phyloP scores from a whole-genome alignment of 169 alveolate genomes.

The Cryptosporidium bovis region DNA sequence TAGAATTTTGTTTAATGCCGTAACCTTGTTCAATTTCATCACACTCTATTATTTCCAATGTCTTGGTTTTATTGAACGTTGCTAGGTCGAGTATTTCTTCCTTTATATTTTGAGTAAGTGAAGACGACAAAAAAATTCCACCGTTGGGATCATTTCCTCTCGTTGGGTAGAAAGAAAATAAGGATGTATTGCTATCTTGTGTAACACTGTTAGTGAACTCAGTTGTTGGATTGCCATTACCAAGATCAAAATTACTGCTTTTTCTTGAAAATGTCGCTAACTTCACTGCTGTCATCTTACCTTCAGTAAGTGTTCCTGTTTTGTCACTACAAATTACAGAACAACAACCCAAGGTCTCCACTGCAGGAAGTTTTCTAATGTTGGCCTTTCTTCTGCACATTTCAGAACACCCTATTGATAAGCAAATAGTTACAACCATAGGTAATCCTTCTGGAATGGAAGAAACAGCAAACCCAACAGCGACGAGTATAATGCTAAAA shows the following conservation, averaged over 20 bases:
- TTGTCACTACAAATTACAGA: slow-evolving; percentile 97
- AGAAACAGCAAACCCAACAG: slow-evolving; percentile 93
- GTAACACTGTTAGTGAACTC: slow-evolving; percentile 74
- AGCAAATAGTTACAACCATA: slow-evolving; percentile 95
- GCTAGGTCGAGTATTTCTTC: slow-evolving; percentile 51
- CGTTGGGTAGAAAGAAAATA: slow-evolving; percentile 86
- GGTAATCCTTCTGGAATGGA: slow-evolving; percentile 99
- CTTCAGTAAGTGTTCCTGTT: slow-evolving; percentile 98
- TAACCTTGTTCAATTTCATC: background rate
- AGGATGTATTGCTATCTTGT: slow-evolving; percentile 75
- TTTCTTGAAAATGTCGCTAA: slow-evolving; percentile 85
- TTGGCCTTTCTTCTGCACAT: slow-evolving; percentile 94
- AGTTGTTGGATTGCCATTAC: slow-evolving; percentile 77
- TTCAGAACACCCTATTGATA: slow-evolving; percentile 92
- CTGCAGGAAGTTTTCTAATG: slow-evolving; percentile 94
- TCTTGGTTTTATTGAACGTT: slow-evolving; percentile 17
- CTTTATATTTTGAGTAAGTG: slow-evolving; percentile 75
- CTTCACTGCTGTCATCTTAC: slow-evolving; percentile 92
- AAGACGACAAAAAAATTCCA: slow-evolving; percentile 83
- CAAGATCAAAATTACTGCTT: slow-evolving; percentile 74
- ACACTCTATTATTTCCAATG: slow-evolving; percentile 40
- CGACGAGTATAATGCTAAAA: slow-evolving; percentile 91
- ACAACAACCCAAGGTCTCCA: slow-evolving; percentile 98
- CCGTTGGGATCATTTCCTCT: slow-evolving; percentile 89
- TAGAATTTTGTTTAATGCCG: background rate